Evolutionary conservation across 2,329 filamentous ascomycete genomes (phyloP).

Genomic region (Fusarium sp.): DNA sequence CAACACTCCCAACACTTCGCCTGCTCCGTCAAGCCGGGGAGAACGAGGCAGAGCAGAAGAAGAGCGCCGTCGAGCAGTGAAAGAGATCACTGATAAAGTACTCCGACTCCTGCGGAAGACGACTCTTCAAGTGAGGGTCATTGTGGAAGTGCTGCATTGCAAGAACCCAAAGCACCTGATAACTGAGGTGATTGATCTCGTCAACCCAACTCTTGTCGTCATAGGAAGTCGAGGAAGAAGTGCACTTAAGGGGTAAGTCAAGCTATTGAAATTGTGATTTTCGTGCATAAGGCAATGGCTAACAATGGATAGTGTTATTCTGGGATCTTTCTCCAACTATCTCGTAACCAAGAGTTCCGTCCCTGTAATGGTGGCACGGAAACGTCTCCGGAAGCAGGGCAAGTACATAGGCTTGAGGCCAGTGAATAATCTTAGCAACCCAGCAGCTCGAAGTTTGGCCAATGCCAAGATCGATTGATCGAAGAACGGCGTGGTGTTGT

Average conservation of each 20-base stretch:
- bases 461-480: slow-evolving; percentile 79
- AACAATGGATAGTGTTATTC: slow-evolving; percentile 77
- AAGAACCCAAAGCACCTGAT: slow-evolving; percentile 97
- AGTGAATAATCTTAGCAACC: slow-evolving; percentile 84
- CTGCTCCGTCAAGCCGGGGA: slow-evolving; percentile 62
- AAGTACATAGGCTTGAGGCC: slow-evolving; percentile 82
- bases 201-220: slow-evolving; percentile 92
- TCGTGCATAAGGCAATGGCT: slow-evolving; percentile 38
- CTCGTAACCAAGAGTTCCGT: slow-evolving; percentile 96
- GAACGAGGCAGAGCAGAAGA: slow-evolving; percentile 75
- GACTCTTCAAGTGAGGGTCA: slow-evolving; percentile 88
- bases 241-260: slow-evolving; percentile 87
- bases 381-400: slow-evolving; percentile 87
- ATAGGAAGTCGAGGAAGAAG: slow-evolving; percentile 92
- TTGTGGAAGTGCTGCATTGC: slow-evolving; percentile 97
- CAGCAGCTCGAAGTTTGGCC: slow-evolving; percentile 74
- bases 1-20: slow-evolving; percentile 59
- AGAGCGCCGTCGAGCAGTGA: slow-evolving; percentile 84
- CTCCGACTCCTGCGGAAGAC: slow-evolving; percentile 92
- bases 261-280: neutral
- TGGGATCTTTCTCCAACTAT: slow-evolving; percentile 98
- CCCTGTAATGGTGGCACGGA: slow-evolving; percentile 97
- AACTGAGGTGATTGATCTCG: slow-evolving; percentile 94
- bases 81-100: slow-evolving; percentile 85
- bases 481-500: neutral